phyloP scores from a whole-genome alignment of 768 basidiomycete species.

The Naematelia encephala region DNA sequence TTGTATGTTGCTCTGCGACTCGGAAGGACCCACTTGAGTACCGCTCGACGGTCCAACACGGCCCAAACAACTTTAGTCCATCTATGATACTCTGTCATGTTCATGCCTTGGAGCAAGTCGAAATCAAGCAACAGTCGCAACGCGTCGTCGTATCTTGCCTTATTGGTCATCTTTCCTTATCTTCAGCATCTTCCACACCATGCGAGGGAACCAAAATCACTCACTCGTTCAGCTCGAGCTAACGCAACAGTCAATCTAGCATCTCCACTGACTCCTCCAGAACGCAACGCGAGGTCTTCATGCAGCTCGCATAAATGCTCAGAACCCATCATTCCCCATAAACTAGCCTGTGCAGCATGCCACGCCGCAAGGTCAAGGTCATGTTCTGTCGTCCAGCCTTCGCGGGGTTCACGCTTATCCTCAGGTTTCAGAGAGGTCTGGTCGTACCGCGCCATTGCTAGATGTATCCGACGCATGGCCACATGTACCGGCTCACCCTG shows the following conservation, averaged over 20 bases:
- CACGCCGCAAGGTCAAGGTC: constrained; percentile 28
- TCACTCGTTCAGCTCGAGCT: constrained; percentile 35
- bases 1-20: not conserved
- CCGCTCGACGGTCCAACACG: constrained; percentile 30
- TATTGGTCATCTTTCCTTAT: constrained; percentile 16
- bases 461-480: constrained; percentile 36
- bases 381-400: constrained; percentile 13
- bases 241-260: constrained; percentile 31
- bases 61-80: constrained; percentile 41
- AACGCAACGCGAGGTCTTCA: constrained; percentile 34
- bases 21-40: constrained; percentile 23
- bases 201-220: constrained; percentile 1
- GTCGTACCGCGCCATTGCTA: constrained; percentile 26
- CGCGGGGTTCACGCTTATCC: constrained; percentile 17
- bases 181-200: not conserved
- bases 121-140: constrained; percentile 25
- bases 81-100: constrained; percentile 28
- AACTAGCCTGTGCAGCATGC: constrained; percentile 38
- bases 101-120: constrained; percentile 20
- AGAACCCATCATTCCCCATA: constrained; percentile 44
- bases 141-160: constrained; percentile 29
- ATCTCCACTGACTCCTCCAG: constrained; percentile 10
- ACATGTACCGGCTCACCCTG: constrained; percentile 45
- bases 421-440: constrained; percentile 7
- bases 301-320: constrained; percentile 30